Base-by-base conservation (phyloP, 2,329 filamentous ascomycete species). In the Juglanconis sp. region DNA sequence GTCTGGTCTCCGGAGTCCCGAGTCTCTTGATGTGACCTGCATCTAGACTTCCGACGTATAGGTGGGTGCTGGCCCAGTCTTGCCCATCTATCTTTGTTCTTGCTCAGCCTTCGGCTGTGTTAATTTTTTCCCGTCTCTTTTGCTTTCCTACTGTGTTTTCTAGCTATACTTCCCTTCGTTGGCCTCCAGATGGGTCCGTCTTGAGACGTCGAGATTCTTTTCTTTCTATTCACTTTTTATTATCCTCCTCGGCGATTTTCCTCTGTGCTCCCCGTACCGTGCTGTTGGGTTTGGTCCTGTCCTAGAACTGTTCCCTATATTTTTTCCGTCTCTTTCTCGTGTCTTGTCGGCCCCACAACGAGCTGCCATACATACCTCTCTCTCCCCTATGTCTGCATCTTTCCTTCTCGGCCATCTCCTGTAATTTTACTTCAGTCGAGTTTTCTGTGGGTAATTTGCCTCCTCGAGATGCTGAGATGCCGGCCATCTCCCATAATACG, bases 381-480 rank as follows among this genome's bases (percentile, higher is more conserved):
- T 48, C 47, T 58, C 51, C 53, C 24, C 31, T 59, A 49, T 61
- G 55, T 56, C 34, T 30, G 67, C 65, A 62, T 42, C 57, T 58
- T 61, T 60, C 63, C 61, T 58, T 36, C n/a, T 35, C 38, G 34
- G 38, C 66, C 57, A 61, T 66, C 64, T 66, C 63, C 66, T 68
- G 65, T 64, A 67, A 63, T 68, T 60, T 63, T 64, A 60, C 65
- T 65, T 64, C 63, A 57, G 63, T 64, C 61, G 69, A 70, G 69
- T 68, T 64, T 69, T 67, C 64, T 67, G 15, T 50, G 17, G 17
- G 17, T 24, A 24, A 24, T 24, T 13, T 48, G 66, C 59, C 59
- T 40, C 51, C 54, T 57, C 59, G 62, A 69, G 60, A 69, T 68
- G 70, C 60, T 71, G 69, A 71, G 69, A 73, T 74, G 71, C 68